Base-by-base conservation (phyloP, 108 stramenopile genomes). In the Cyclostephanos invisitatus region DNA sequence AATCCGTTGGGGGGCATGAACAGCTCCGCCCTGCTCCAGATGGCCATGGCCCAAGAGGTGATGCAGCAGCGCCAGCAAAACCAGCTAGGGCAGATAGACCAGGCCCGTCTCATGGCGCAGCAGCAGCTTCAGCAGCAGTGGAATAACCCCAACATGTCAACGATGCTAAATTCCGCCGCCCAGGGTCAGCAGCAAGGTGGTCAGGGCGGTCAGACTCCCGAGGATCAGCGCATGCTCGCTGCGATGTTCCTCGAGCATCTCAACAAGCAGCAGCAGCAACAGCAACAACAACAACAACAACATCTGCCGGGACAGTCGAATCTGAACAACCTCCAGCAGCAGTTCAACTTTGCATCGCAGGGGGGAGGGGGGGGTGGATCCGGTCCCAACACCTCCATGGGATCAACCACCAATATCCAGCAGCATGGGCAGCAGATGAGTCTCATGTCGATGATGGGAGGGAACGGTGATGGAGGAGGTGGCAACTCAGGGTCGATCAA, bases 31-130 rank as follows among this genome's bases (percentile, higher is more conserved):
- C 36, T 54, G n/a, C 53, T 70, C 21, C 69, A 70, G 20, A 54
- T 70, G 53, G 58, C 56, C 51, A 60, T 70, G 69, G 54, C 55
- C 18, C 69, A 70, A 35, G 42, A 70, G 49, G 18, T 50, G 69
- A 70, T 36, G 21, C 59, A 59, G 27, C 69, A 70, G 21, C 49
- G 46, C 32, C 53, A 27, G 37, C 72, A 71, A 36, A 7, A 25
- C 12, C 47, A 67, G 50, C 28, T 53, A 4, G 56, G 24, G 1
- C 40, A 42, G 46, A 64, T 46, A 46, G 44, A 64, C 63, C 63
- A 64, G 63, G 70, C 70, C 9, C n/a, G 58, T 28, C 44, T 71
- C 18, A 20, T 62, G 15, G 59, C 70, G 18, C 70, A 46, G 42
- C 27, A 48, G 60, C 55, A 60, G 18, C 56, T 62, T 49, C 32